Base-by-base conservation (phyloP, 2,329 filamentous ascomycete genomes). In the Chalaropsis thielavioides region DNA sequence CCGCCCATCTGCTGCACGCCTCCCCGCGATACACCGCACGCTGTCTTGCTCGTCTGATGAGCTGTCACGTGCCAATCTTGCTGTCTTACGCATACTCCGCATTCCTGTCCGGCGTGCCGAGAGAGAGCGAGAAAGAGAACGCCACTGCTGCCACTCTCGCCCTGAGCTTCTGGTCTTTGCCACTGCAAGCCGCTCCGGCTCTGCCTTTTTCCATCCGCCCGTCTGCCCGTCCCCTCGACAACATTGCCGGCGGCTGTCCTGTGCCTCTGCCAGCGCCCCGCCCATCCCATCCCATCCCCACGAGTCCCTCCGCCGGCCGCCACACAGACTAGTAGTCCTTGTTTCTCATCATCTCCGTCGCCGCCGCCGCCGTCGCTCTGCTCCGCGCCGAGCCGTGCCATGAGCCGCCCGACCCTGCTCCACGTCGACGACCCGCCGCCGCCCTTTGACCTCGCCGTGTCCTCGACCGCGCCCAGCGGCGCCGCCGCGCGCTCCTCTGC, bases 371-470 rank as follows among this genome's bases (percentile, higher is more conserved):
- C 22, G n/a, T n/a, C 41, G 24, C 35, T 56, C 24, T 43, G 27
- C 54, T 49, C 46, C 19, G 19, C 22, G 46, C 22, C 46, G 46
- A 3, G 46, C 46, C 27, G 46, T 54, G 62, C 60, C 58, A 64
- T 64, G 66, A 62, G 49, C 54, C 63, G 61, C 19, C 58, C 54
- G 10, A 63, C 41, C 49, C 24, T 63, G 22, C 41, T 56, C 61
- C 44, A 64, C 59, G 49, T 63, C 43, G 46, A 58, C 58, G 64
- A 64, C 64, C 67, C 61, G 10, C 67, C 64, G 60, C 64, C 67
- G 22, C 62, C 62, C 19, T 61, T 68, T 51, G 64, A 67, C 51
- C 22, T 41, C 41, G 60, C 40, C 56, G 51, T 67, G 24, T 46
- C 41, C 38, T 19, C 44, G n/a, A 22, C 59, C 3, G 35, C 54